Evolutionary conservation across 225 moss, liverwort and hornwort species (phyloP), one percentile per base, ranked within the genome.

Genomic region (Sphagnum tenellum): DNA sequence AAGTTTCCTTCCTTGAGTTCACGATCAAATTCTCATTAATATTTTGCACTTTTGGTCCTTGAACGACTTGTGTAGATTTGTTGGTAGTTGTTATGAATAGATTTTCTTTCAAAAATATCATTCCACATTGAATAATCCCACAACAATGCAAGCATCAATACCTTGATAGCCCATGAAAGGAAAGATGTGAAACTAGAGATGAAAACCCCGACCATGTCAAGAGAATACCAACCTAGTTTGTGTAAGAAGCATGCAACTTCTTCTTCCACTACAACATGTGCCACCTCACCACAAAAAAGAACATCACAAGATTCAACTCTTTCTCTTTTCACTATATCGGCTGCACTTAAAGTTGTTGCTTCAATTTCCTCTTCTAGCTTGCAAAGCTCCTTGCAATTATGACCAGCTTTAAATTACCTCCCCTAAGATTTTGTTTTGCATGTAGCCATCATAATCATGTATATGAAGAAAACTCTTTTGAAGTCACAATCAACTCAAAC

Each of bases 141-240:
- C 29, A 29, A 29, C 29, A 29, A 1, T 29, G 29, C 29, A 29
- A 29, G 29, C 29, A 29, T 29, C 29, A 29, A 29, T 29, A 29
- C 29, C 29, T 29, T 29, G 1, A 1, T 29, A 29, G 29, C 29
- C 29, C 29, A 29, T 29, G 29, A 29, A 29, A 29, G 29, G 29
- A 29, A 29, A 29, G 29, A 29, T 1, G 1, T 29, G 29, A 29
- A 29, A 29, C 29, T 29, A 29, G 29, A 29, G 1, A 29, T 29
- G 29, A 29, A 29, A 29, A 0, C 29, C 67, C 50, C 44, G 75
- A 84, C 84, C 77, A 61, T 61, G 11, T 45, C 13, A 2, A 64
- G 61, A 29, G 29, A 29, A 47, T 86, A 78, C 96, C 96, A 98
- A 46, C 96, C 96, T 49, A 98, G 86, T 68, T 93, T 93, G 53